Evolutionary conservation across 2,329 filamentous ascomycete species (phyloP).

Genomic region (Hymenoscyphus albidus): DNA sequence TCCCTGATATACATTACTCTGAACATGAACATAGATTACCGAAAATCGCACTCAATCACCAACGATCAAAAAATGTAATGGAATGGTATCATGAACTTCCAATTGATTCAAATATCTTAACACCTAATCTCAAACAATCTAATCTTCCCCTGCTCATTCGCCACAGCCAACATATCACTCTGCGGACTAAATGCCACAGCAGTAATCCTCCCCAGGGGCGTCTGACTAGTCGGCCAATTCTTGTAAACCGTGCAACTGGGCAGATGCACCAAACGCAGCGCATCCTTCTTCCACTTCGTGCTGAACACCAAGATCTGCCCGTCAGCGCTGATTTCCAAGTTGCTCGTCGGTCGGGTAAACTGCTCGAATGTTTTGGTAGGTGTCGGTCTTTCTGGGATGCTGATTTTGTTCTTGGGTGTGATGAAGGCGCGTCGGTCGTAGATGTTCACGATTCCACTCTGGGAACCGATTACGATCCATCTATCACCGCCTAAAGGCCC

Average conservation of each 20-base stretch:
- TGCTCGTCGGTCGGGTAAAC: slow-evolving; percentile 78
- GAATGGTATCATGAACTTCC: not conserved
- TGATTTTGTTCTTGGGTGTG: slow-evolving; percentile 39
- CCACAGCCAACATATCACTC: slow-evolving; percentile 74
- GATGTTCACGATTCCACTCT: slow-evolving; percentile 84
- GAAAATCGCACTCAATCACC: no score
- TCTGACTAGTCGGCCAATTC: slow-evolving; percentile 94
- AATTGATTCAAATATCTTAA: slow-evolving; percentile 35
- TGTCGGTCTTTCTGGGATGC: slow-evolving; percentile 63
- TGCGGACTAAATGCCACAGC: slow-evolving; percentile 63
- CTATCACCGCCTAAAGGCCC: slow-evolving; percentile 68
- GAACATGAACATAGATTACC: no score
- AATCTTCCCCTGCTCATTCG: slow-evolving; percentile 84
- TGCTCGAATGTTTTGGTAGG: slow-evolving; percentile 77
- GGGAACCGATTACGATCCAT: slow-evolving; percentile 86
- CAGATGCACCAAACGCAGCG: slow-evolving; percentile 80
- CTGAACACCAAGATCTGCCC: slow-evolving; percentile 86
- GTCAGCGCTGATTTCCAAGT: slow-evolving; percentile 78
- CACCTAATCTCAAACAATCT: slow-evolving; percentile 83
- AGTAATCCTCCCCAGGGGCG: slow-evolving; percentile 80
- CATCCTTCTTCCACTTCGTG: slow-evolving; percentile 83
- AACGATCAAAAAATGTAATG: no score
- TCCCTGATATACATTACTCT: no score
- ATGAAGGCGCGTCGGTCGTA: slow-evolving; percentile 66
- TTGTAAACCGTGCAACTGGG: slow-evolving; percentile 90